phyloP scores from a whole-genome alignment of 2,329 filamentous ascomycete genomes.

The Botrytis elliptica region DNA sequence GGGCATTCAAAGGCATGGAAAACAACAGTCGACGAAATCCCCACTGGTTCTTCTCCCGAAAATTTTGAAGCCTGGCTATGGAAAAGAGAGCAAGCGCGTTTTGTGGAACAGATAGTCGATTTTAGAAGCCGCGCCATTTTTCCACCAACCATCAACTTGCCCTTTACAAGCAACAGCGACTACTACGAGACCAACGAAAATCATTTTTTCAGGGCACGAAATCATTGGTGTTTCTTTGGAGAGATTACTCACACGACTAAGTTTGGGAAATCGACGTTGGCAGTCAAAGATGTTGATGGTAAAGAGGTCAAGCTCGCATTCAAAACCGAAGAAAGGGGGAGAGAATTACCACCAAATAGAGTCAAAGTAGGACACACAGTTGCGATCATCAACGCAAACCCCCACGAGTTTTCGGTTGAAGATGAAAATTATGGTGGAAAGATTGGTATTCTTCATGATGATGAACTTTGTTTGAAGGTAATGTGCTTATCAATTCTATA shows the following conservation, averaged over 20 bases:
- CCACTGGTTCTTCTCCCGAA: conserved; percentile 18
- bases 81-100: conserved; percentile 26
- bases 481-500: background rate
- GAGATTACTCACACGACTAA: conserved; percentile 27
- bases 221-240: conserved; percentile 31
- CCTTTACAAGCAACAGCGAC: conserved; percentile 23
- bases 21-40: conserved; percentile 25
- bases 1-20: conserved; percentile 26
- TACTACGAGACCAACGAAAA: conserved; percentile 27
- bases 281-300: conserved; percentile 34
- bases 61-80: conserved; percentile 33
- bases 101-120: conserved; percentile 20
- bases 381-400: conserved; percentile 30
- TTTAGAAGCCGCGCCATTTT: conserved; percentile 32
- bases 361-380: conserved; percentile 28
- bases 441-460: conserved; percentile 27
- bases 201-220: conserved; percentile 18
- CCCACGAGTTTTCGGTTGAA: conserved; percentile 20
- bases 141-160: conserved; percentile 26
- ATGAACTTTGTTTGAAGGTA: conserved; percentile 30
- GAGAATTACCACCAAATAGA: conserved; percentile 31
- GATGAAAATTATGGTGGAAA: background rate
- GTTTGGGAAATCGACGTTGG: conserved; percentile 32
- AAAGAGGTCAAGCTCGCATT: conserved; percentile 35
- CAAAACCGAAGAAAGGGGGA: conserved; percentile 34